Conservation (phyloP, 2,329 filamentous ascomycete species). For the Aspergillus caelatus region DNA sequence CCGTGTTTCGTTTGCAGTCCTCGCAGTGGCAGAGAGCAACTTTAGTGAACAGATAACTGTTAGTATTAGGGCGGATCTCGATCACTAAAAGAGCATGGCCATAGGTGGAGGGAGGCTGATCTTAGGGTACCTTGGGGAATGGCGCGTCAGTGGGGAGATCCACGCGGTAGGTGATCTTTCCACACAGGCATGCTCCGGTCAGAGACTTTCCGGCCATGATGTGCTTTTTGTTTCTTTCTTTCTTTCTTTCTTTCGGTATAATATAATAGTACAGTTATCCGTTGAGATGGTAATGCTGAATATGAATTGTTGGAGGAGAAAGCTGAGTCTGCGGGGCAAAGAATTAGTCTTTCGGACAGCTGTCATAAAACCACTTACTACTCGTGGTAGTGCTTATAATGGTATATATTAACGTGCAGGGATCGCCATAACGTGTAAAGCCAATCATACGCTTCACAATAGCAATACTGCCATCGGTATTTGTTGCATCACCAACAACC, state of each 20-base stretch:
- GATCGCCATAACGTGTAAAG: not conserved
- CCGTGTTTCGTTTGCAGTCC: constrained; percentile 30
- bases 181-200: constrained; percentile 19
- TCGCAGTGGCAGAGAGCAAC: constrained; percentile 28
- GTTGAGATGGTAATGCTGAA: rapidly evolving
- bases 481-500: constrained; percentile 23
- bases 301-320: too few relatives aligned
- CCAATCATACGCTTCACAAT: constrained; percentile 8
- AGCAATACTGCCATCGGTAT: constrained; percentile 7
- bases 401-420: not conserved
- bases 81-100: not conserved
- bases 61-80: not conserved
- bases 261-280: too few relatives aligned
- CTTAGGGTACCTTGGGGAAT: constrained; percentile 22
- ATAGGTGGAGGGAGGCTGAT: not conserved
- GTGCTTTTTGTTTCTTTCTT: not conserved
- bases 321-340: too few relatives aligned
- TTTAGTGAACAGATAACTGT: constrained; percentile 6
- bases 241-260: too few relatives aligned
- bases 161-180: constrained; percentile 17
- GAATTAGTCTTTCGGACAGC: too few relatives aligned
- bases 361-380: not conserved
- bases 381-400: too few relatives aligned
- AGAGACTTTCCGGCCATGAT: constrained; percentile 19
- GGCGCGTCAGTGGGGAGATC: constrained; percentile 19